Percentiles rank a stretch among this genome's conserved stretches.
Evolutionary conservation across 148 eudicot genomes (phyloP).

Genomic region (Arctostaphylos glauca): DNA sequence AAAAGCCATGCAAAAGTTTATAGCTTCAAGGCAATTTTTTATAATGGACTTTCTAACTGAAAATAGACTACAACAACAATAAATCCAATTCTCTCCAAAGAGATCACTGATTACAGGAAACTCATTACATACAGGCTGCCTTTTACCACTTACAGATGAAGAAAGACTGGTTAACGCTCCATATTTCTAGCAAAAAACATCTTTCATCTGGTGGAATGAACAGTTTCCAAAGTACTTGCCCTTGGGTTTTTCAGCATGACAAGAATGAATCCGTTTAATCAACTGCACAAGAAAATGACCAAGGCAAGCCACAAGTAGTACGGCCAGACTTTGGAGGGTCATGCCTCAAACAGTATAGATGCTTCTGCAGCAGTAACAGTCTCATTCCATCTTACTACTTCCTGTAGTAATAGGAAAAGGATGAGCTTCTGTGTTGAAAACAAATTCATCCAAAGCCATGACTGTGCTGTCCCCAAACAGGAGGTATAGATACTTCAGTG

Average conservation of each 20-base stretch:
- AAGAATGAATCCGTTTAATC: neutral
- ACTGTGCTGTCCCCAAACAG: conserved; percentile 51
- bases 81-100: conserved; percentile 8
- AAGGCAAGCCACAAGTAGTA: neutral
- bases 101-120: conserved; percentile 9
- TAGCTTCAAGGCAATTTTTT: conserved; percentile 23
- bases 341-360: neutral
- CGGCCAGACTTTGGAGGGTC: neutral
- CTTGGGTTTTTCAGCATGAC: neutral
- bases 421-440: conserved; percentile 96
- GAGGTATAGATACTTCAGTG: conserved; percentile 80
- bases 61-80: conserved; percentile 3
- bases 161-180: neutral
- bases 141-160: neutral
- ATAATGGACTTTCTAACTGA: conserved; percentile 10
- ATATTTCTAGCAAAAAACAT: neutral
- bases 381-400: conserved; percentile 29
- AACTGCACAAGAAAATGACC: conserved; percentile 5
- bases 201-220: neutral
- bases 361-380: neutral
- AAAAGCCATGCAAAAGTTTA: conserved; percentile 20
- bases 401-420: conserved; percentile 59
- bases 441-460: conserved; percentile 71
- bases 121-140: neutral
- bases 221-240: neutral